Percentiles rank a stretch among this genome's conserved stretches.
phyloP scores from a whole-genome alignment of 805 yeast genomes.

The Saccharomycopsis sp. region DNA sequence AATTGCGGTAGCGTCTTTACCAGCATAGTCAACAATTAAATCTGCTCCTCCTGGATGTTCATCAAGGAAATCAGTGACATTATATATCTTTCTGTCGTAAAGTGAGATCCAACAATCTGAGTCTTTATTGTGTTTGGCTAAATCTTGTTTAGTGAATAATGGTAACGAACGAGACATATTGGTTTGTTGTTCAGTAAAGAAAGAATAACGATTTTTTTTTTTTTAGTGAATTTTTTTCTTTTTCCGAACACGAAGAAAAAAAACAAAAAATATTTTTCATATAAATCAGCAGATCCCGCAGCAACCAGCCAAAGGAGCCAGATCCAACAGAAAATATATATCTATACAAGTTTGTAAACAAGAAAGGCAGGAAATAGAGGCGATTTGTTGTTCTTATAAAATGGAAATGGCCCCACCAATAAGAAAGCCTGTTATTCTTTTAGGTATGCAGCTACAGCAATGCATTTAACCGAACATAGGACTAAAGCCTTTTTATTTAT shows the following conservation, averaged over 20 bases:
- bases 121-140: constrained; percentile 45
- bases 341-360: too few species aligned
- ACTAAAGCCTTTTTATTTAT: too few species aligned
- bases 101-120: constrained; percentile 76
- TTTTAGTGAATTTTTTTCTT: too few species aligned
- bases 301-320: too few species aligned
- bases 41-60: constrained; percentile 70
- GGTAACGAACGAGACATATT: constrained; percentile 38
- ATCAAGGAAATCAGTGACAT: constrained; percentile 66
- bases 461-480: too few species aligned
- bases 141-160: constrained; percentile 46
- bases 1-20: constrained; percentile 34
- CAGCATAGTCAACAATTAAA: constrained; percentile 50
- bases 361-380: too few species aligned
- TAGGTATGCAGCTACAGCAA: too few species aligned
- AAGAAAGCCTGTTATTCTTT: too few species aligned
- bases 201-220: too few species aligned
- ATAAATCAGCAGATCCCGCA: neutral
- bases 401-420: too few species aligned
- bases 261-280: neutral
- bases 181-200: neutral
- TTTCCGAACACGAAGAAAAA: neutral
- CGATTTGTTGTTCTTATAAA: too few species aligned
- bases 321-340: too few species aligned
- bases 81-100: constrained; percentile 72